These are phyloP conservation scores for Suillus sp. DNA, from an alignment of 768 basidiomycete species.

Conservation along the genomic window DNA sequence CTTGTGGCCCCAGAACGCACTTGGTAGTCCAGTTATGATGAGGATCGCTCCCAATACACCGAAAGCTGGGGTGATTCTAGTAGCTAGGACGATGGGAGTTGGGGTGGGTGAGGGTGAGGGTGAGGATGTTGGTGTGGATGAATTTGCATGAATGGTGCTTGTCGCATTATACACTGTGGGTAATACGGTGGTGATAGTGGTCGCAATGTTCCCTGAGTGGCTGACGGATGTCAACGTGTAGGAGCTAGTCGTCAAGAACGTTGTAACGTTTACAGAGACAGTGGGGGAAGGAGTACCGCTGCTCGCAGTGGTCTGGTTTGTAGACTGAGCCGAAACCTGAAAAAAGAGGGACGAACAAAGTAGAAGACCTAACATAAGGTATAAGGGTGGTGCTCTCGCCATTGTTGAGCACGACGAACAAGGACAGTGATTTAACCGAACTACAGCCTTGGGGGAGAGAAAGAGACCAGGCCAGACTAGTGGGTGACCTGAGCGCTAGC, in stretches of 20 bases:
- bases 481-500: conserved; percentile 9
- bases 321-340: conserved; percentile 42
- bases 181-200: conserved; percentile 54
- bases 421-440: conserved; percentile 6
- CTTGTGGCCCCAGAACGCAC: conserved; percentile 92
- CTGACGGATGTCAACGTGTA: conserved; percentile 51
- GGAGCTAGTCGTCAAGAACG: conserved; percentile 57
- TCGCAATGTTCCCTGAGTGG: conserved; percentile 48
- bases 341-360: conserved; percentile 33
- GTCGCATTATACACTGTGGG: conserved; percentile 68
- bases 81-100: conserved; percentile 47
- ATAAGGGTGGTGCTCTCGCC: conserved; percentile 12
- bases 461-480: conserved; percentile 7
- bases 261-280: conserved; percentile 42
- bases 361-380: conserved; percentile 23
- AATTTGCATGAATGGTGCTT: conserved; percentile 52
- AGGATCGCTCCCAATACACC: conserved; percentile 86
- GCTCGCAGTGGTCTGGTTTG: conserved; percentile 24
- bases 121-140: conserved; percentile 47
- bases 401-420: conserved; percentile 16
- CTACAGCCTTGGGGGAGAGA: background rate
- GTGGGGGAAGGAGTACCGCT: conserved; percentile 26
- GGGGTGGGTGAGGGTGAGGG: conserved; percentile 36
- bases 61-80: conserved; percentile 84
- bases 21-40: conserved; percentile 86